A percentile compares a stretch with the other conserved stretches of the same genome.
Conservation (phyloP, 2,329 filamentous ascomycete genomes). For the Plenodomus lindquistii region DNA sequence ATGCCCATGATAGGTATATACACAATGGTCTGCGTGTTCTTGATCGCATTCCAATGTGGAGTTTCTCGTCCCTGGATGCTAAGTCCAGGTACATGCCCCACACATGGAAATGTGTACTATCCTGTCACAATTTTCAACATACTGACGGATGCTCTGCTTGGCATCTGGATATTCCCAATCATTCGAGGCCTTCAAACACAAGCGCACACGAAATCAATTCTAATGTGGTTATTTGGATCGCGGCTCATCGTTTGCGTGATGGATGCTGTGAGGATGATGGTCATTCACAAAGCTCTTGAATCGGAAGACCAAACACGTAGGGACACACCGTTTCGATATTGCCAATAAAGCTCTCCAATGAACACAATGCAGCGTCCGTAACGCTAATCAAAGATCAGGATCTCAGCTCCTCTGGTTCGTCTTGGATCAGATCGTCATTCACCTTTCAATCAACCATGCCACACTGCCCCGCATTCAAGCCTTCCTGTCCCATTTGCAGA, state of each 20-base stretch:
- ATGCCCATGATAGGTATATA: slow-evolving; percentile 10
- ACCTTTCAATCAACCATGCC: slow-evolving; percentile 15
- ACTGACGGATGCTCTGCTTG: slow-evolving; percentile 24
- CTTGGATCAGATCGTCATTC: slow-evolving; percentile 11
- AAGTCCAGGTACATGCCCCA: slow-evolving; percentile 11
- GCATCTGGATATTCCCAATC: slow-evolving; percentile 26
- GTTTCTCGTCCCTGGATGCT: slow-evolving; percentile 18
- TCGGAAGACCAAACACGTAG: slow-evolving; percentile 8
- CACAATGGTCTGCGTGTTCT: slow-evolving; percentile 8
- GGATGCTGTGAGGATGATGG: slow-evolving; percentile 7
- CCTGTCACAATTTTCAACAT: slow-evolving; percentile 25
- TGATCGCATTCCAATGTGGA: slow-evolving; percentile 22
- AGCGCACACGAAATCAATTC: slow-evolving; percentile 2
- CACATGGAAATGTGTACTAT: slow-evolving; percentile 19
- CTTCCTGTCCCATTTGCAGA: slow-evolving; percentile 10
- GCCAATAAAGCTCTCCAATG: neutral
- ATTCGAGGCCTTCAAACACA: slow-evolving; percentile 10
- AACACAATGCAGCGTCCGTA: too few relatives aligned
- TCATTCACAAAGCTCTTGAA: slow-evolving; percentile 7
- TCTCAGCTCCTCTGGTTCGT: slow-evolving; percentile 8
- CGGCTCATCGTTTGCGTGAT: slow-evolving; percentile 9
- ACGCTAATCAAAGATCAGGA: slow-evolving; percentile 1
- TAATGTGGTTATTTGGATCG: slow-evolving; percentile 11
- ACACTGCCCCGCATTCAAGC: slow-evolving; percentile 10
- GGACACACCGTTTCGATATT: neutral